Conservation (phyloP, 768 basidiomycete genomes). For the Cubamyces sp. region DNA sequence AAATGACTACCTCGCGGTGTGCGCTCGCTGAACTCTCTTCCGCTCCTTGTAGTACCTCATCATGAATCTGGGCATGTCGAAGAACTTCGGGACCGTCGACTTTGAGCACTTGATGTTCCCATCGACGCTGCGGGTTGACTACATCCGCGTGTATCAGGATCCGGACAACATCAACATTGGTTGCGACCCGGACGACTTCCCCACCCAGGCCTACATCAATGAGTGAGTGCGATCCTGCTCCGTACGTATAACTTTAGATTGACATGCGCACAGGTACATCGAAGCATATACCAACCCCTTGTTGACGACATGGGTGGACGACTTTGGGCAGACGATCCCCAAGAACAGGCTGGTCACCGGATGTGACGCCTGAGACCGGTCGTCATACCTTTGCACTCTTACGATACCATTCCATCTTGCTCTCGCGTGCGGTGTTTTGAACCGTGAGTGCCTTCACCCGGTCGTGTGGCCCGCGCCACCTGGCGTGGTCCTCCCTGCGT, state of each 20-base stretch:
- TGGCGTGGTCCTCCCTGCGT: not conserved
- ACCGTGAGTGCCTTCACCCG: conserved; percentile 9
- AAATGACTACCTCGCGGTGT: not conserved
- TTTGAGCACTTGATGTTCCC: conserved; percentile 53
- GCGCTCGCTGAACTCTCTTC: conserved; percentile 6
- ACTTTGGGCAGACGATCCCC: conserved; percentile 51
- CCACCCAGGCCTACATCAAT: conserved; percentile 78
- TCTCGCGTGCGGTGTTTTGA: not conserved
- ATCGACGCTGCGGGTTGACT: conserved; percentile 76
- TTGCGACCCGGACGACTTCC: conserved; percentile 72
- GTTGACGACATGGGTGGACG: conserved; percentile 50
- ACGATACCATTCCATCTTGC: not conserved
- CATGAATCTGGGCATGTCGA: conserved; percentile 61
- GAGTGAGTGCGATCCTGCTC: conserved; percentile 45
- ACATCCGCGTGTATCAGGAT: conserved; percentile 76
- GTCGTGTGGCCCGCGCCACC: not conserved
- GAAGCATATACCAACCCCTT: conserved; percentile 76
- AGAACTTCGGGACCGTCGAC: conserved; percentile 62
- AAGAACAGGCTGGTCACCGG: conserved; percentile 52
- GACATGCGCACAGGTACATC: conserved; percentile 46
- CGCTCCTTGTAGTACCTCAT: conserved; percentile 49
- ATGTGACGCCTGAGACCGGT: conserved; percentile 36
- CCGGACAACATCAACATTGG: conserved; percentile 54
- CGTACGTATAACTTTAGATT: not conserved
- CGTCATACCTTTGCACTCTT: not conserved